These are phyloP conservation scores for Coemansia sp. DNA, from an alignment of 192 early-diverging fungal species.

Conservation along the genomic window DNA sequence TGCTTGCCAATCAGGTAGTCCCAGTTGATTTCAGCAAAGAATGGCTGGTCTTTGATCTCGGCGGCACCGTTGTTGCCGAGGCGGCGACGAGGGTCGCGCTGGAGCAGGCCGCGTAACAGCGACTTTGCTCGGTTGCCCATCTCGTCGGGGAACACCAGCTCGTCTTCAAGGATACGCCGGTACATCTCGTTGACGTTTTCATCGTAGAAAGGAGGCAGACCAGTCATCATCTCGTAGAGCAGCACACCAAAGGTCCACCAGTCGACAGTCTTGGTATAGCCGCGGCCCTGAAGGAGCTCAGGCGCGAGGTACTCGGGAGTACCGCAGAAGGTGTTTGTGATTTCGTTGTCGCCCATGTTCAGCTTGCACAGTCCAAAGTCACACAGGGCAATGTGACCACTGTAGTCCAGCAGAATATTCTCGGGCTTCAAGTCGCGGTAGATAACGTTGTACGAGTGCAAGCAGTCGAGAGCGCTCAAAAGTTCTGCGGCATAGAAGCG, in stretches of 20 bases:
- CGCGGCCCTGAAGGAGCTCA: constrained; percentile 83
- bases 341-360: constrained; percentile 92
- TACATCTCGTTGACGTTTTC: constrained; percentile 97
- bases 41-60: constrained; percentile 93
- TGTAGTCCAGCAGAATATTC: constrained; percentile 93
- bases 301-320: constrained; percentile 99
- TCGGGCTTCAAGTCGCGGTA: constrained; percentile 95
- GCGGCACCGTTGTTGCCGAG: constrained; percentile 86
- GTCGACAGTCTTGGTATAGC: constrained; percentile 93
- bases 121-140: constrained; percentile 67
- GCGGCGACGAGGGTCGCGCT: constrained; percentile 78
- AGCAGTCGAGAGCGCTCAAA: constrained; percentile 85
- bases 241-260: constrained; percentile 97
- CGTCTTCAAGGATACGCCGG: constrained; percentile 90
- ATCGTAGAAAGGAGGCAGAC: constrained; percentile 91
- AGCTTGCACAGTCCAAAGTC: constrained; percentile 96
- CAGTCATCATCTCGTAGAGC: constrained; percentile 89
- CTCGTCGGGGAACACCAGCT: constrained; percentile 79
- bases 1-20: constrained; percentile 85
- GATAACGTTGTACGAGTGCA: constrained; percentile 91
- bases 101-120: constrained; percentile 71
- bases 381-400: constrained; percentile 91
- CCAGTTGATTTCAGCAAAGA: constrained; percentile 94
- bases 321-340: constrained; percentile 95
- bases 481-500: constrained; percentile 96